A percentile compares a stretch with the other conserved stretches of the same genome.
phyloP scores from a whole-genome alignment of 177 flowering plant genomes.

The Vitis hybrid region DNA sequence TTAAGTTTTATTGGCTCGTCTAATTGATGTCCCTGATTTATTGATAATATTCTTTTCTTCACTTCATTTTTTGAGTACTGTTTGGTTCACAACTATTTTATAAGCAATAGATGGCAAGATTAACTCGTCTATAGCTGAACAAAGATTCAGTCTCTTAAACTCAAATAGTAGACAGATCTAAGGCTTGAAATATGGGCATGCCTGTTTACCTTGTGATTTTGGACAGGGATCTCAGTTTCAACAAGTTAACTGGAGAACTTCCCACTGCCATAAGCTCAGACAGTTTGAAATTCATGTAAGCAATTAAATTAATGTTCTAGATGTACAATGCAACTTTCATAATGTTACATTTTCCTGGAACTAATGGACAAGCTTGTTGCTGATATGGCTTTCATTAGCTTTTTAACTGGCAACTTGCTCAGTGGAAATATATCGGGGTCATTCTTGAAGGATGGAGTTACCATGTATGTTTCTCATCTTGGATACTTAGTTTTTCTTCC shows the following conservation, averaged over 20 bases:
- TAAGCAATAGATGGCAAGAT: too few species aligned
- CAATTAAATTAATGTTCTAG: conserved; percentile 3
- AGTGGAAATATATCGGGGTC: conserved; percentile 42
- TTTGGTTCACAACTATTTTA: too few species aligned
- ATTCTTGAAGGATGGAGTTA: conserved; percentile 33
- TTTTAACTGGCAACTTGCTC: conserved; percentile 30
- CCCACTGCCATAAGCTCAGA: conserved; percentile 22
- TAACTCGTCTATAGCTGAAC: too few species aligned
- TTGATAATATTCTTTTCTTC: too few species aligned
- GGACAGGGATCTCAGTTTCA: conserved; percentile 39
- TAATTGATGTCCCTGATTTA: too few species aligned
- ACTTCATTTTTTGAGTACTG: too few species aligned
- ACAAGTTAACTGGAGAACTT: conserved; percentile 27
- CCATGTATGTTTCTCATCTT: conserved; percentile 33
- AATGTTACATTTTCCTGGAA: background rate
- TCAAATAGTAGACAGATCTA: too few species aligned
- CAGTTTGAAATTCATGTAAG: conserved; percentile 33
- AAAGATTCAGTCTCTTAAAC: too few species aligned
- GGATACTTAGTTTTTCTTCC: background rate
- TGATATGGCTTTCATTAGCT: background rate
- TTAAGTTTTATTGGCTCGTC: too few species aligned
- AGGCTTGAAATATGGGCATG: too few species aligned
- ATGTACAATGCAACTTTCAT: background rate
- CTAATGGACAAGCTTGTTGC: background rate
- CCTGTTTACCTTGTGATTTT: too few species aligned